Conservation (phyloP, 2,329 filamentous ascomycete genomes). For the Nakataea oryzae region DNA sequence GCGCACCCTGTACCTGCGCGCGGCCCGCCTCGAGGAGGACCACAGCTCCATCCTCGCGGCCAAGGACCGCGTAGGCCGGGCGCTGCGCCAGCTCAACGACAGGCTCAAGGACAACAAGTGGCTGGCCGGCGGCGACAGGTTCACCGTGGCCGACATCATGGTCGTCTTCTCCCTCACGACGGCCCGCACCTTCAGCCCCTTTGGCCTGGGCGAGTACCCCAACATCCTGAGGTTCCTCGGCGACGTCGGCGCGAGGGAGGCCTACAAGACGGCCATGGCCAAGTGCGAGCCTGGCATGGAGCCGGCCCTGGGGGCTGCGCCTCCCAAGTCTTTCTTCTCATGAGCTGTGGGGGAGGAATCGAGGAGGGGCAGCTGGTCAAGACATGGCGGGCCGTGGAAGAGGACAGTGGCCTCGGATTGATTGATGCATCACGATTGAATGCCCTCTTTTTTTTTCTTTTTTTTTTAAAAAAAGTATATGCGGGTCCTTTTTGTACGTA, state of each 20-base stretch:
- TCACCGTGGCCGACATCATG: conserved; percentile 60
- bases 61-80: conserved; percentile 20
- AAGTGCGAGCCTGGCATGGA: conserved; percentile 38
- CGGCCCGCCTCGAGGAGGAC: conserved; percentile 10
- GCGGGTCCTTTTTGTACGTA: no score
- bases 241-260: conserved; percentile 30
- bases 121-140: conserved; percentile 46
- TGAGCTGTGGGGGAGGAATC: neutral
- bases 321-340: conserved; percentile 1
- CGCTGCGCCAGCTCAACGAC: conserved; percentile 35
- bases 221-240: conserved; percentile 34
- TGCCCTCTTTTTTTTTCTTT: no score
- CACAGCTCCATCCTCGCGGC: conserved; percentile 13
- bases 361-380: no score
- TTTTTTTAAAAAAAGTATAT: no score
- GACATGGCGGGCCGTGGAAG: no score
- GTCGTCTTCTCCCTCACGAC: conserved; percentile 50
- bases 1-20: conserved; percentile 21
- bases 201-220: conserved; percentile 26
- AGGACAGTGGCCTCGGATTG: no score
- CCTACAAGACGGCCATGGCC: conserved; percentile 33
- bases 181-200: conserved; percentile 40
- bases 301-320: conserved; percentile 14
- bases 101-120: conserved; percentile 36
- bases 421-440: no score